Percentiles rank a stretch among this genome's conserved stretches.
phyloP scores from a whole-genome alignment of 345 rosid genomes.

The Arabidopsis arenosa region DNA sequence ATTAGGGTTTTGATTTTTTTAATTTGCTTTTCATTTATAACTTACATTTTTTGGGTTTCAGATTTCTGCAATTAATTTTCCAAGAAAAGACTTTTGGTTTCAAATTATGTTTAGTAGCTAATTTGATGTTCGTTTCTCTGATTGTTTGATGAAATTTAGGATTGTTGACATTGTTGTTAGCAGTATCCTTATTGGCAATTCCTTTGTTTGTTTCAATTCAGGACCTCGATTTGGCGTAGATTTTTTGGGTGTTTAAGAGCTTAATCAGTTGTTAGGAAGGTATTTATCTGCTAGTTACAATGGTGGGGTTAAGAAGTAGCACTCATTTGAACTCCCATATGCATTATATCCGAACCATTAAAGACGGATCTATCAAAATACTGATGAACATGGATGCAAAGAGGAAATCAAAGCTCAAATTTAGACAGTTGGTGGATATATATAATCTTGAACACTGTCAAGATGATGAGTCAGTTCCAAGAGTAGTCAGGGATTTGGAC shows the following conservation, averaged over 20 bases:
- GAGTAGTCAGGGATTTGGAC: slow-evolving; percentile 42
- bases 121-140: slow-evolving; percentile 8
- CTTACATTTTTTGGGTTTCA: neutral
- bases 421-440: slow-evolving; percentile 55
- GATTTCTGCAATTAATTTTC: neutral
- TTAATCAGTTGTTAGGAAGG: slow-evolving; percentile 8
- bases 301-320: slow-evolving; percentile 65
- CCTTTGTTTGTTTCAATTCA: slow-evolving; percentile 17
- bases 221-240: slow-evolving; percentile 12
- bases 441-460: slow-evolving; percentile 34
- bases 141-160: slow-evolving; percentile 5
- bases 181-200: neutral
- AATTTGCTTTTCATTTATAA: neutral
- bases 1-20: slow-evolving; percentile 21
- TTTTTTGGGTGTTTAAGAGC: neutral
- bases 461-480: slow-evolving; percentile 31
- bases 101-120: neutral
- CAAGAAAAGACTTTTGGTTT: neutral
- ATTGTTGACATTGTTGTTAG: neutral
- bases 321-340: slow-evolving; percentile 40
- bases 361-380: slow-evolving; percentile 47
- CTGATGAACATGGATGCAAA: slow-evolving; percentile 45
- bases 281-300: slow-evolving; percentile 8
- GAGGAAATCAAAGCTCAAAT: slow-evolving; percentile 55
- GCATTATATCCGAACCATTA: slow-evolving; percentile 55